These are phyloP conservation scores for Penicillium sp. DNA, from an alignment of 2,329 filamentous ascomycete species.

Conservation along the genomic window DNA sequence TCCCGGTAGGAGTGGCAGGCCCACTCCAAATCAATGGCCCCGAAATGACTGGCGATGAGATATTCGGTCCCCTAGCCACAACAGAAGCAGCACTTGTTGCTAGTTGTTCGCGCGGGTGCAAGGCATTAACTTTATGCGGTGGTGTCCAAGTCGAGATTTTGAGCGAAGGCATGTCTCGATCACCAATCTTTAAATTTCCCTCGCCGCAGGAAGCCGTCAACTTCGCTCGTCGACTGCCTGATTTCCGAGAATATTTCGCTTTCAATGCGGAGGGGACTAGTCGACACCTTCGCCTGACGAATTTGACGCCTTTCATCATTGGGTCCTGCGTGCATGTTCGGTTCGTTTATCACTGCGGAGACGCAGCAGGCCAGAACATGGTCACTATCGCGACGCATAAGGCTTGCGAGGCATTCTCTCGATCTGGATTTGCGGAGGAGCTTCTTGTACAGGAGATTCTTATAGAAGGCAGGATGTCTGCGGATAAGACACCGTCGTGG, in stretches of 20 bases:
- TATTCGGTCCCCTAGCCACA: conserved; percentile 35
- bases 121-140: conserved; percentile 26
- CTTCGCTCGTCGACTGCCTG: conserved; percentile 15
- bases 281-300: neutral
- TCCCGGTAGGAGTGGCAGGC: conserved; percentile 2
- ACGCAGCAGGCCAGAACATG: conserved; percentile 37
- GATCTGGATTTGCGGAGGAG: neutral
- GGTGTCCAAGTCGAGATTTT: conserved; percentile 23
- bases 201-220: conserved; percentile 21
- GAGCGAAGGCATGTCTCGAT: conserved; percentile 25
- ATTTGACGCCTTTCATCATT: neutral
- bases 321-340: conserved; percentile 24
- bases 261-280: conserved; percentile 2
- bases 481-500: conserved; percentile 33
- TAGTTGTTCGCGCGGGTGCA: conserved; percentile 36
- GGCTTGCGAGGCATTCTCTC: conserved; percentile 26
- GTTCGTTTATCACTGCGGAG: conserved; percentile 30
- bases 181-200: conserved; percentile 29
- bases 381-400: conserved; percentile 34
- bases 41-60: neutral
- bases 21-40: neutral
- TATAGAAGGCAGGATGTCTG: conserved; percentile 25
- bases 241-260: neutral
- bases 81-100: conserved; percentile 33
- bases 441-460: neutral